These are phyloP conservation scores for Phytophthora cactorum DNA, from an alignment of 352 stramenopile genomes.

Conservation along the genomic window DNA sequence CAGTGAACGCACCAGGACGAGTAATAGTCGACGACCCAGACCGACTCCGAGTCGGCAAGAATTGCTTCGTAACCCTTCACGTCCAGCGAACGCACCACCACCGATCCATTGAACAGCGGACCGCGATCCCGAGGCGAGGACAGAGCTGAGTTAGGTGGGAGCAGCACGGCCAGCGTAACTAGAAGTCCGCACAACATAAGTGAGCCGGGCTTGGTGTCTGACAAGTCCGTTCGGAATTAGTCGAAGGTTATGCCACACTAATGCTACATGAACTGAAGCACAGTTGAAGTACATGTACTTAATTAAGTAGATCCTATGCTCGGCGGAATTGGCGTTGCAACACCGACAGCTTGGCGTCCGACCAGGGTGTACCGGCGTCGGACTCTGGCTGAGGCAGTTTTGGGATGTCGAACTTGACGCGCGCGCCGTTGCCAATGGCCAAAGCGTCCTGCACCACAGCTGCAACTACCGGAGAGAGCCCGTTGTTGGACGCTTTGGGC, in stretches of 20 bases:
- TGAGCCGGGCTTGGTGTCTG: background rate
- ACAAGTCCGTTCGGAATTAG: conserved; percentile 21
- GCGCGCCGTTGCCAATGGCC: conserved; percentile 31
- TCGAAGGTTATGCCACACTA: conserved; percentile 2
- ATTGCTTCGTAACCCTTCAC: conserved; percentile 44
- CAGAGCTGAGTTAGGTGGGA: conserved; percentile 1
- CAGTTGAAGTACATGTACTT: background rate
- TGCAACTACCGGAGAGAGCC: conserved; percentile 29
- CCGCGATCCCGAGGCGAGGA: conserved; percentile 34
- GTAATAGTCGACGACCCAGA: conserved; percentile 83
- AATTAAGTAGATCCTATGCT: background rate
- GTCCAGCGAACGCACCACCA: conserved; percentile 50
- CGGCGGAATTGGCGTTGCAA: conserved; percentile 38
- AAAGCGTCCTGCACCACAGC: conserved; percentile 41
- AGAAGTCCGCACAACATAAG: background rate
- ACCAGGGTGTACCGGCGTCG: conserved; percentile 72
- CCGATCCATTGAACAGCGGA: conserved; percentile 59
- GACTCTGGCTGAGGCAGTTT: conserved; percentile 73
- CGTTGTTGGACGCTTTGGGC: conserved; percentile 36
- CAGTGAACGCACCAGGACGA: conserved; percentile 80
- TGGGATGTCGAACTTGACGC: conserved; percentile 72
- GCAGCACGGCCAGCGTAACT: conserved; percentile 5
- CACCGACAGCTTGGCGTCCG: conserved; percentile 68
- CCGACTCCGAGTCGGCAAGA: conserved; percentile 46
- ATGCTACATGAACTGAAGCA: conserved; percentile 9